Base-by-base conservation (phyloP, 140 eudicot genomes). In the Erigeron philadelphicus region DNA sequence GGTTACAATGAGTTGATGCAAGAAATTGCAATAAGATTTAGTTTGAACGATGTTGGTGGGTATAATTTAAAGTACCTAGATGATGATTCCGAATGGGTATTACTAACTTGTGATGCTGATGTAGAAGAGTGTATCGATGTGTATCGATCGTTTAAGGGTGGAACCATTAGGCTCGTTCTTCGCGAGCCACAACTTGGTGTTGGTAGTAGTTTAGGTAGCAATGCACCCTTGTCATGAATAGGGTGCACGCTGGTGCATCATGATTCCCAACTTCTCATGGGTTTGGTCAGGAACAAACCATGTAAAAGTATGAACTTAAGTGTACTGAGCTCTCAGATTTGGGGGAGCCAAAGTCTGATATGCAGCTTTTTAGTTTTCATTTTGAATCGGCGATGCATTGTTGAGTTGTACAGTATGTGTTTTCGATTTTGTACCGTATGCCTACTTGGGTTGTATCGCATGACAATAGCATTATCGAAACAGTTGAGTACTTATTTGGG, bases 81-180 rank as follows among this genome's bases (percentile, higher is more conserved):
- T 53, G 98, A 91, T 84, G 98, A 91, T 70, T 82, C 84, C 2
- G 98, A 92, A 70, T 92, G 98, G 98, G 95, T 92, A 1, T 63
- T 92, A 46, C 73, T 88, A 56, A 92, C 98, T 11, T 88, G 96
- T 70, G 90, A 88, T 73, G 95, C 87, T 49, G 98, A 92, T 53
- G 79, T 92, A 11, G 93, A 86, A 73, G 98, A 92, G 79, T 92
- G 98, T 44, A 54, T 89, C 10, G 95, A 92, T 62, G 90, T 92
- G 21, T 88, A 83, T 43, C 79, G 75, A 11, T 73, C 88, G 9
- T 78, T 83, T 52, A 66, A 67, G 46, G 78, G 65, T 73, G 81
- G 79, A 44, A 92, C 93, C 47, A 82, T 92, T 57, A 81, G 80
- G 89, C 90, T 92, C 43, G 56, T 75, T 21, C 84, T 76, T 46